Percentiles rank a stretch among this genome's conserved stretches.
phyloP scores from a whole-genome alignment of 2,329 filamentous ascomycete species.

The Colletotrichum sidae region DNA sequence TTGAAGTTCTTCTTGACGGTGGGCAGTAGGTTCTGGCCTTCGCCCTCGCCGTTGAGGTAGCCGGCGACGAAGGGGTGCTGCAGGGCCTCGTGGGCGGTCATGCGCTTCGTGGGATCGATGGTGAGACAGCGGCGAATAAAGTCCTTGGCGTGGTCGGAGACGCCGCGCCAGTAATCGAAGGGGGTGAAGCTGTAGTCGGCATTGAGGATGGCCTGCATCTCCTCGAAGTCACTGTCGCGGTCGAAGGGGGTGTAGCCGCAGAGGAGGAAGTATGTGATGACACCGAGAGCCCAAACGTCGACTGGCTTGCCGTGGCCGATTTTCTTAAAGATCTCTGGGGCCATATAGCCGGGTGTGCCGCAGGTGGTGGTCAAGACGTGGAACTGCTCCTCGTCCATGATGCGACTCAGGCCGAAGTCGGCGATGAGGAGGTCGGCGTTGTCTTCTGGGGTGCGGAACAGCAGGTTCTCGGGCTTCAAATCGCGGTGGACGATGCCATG shows the following conservation, averaged over 20 bases:
- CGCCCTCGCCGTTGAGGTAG: slow-evolving; percentile 57
- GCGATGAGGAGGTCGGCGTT: slow-evolving; percentile 97
- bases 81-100: slow-evolving; percentile 87
- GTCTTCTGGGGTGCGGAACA: slow-evolving; percentile 97
- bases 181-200: slow-evolving; percentile 97
- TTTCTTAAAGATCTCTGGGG: slow-evolving; percentile 99
- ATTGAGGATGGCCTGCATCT: slow-evolving; percentile 98
- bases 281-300: slow-evolving; percentile 97
- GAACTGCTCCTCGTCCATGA: slow-evolving; percentile 99
- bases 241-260: slow-evolving; percentile 99
- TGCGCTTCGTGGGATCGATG: slow-evolving; percentile 85
- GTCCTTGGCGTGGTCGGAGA: slow-evolving; percentile 85
- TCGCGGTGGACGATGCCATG: slow-evolving; percentile 99
- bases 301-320: slow-evolving; percentile 97
- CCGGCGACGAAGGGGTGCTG: slow-evolving; percentile 74
- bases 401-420: slow-evolving; percentile 93
- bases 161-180: slow-evolving; percentile 94
- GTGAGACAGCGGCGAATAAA: slow-evolving; percentile 95
- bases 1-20: slow-evolving; percentile 83
- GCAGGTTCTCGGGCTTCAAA: slow-evolving; percentile 95
- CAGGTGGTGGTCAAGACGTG: slow-evolving; percentile 98
- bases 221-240: slow-evolving; percentile 95
- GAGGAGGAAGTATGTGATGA: slow-evolving; percentile 98
- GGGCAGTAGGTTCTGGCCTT: slow-evolving; percentile 73
- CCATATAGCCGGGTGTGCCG: slow-evolving; percentile 98